A percentile compares a stretch with the other conserved stretches of the same genome.
Evolutionary conservation across 2,329 filamentous ascomycete genomes (phyloP).

Genomic region (Thyridium curvatum): DNA sequence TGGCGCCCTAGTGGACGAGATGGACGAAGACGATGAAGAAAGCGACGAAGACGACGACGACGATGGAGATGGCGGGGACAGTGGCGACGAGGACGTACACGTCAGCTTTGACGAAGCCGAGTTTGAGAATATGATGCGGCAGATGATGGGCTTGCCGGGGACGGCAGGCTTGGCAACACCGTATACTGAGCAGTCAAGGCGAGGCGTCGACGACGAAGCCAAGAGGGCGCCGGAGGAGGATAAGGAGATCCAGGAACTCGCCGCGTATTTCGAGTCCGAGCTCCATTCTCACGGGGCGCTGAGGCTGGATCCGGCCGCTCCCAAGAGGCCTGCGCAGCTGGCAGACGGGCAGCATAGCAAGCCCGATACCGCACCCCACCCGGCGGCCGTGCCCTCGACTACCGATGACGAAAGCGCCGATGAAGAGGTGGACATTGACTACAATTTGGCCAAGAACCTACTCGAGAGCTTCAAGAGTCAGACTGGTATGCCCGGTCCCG

Average conservation of each 20-base stretch:
- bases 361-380: neutral
- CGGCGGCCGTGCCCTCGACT: constrained; percentile 3
- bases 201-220: constrained; percentile 2
- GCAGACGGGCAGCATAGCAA: constrained; percentile 3
- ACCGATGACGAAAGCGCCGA: constrained; percentile 41
- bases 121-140: constrained; percentile 81
- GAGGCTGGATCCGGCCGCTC: constrained; percentile 35
- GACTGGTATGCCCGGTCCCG: constrained; percentile 76
- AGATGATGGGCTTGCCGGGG: constrained; percentile 70
- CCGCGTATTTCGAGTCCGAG: constrained; percentile 67
- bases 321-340: constrained; percentile 17
- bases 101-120: constrained; percentile 79
- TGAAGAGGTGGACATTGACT: constrained; percentile 69
- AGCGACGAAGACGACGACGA: constrained; percentile 42
- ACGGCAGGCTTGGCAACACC: constrained; percentile 3
- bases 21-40: constrained; percentile 58
- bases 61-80: constrained; percentile 46
- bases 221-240: constrained; percentile 23
- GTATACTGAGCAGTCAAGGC: no score
- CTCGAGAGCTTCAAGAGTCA: constrained; percentile 91
- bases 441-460: constrained; percentile 83
- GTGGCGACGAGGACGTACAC: constrained; percentile 65
- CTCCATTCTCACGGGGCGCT: constrained; percentile 63
- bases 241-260: constrained; percentile 57
- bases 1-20: constrained; percentile 67